Base-by-base conservation (phyloP, 164 flowering plant species). In the Vitis rupestris region DNA sequence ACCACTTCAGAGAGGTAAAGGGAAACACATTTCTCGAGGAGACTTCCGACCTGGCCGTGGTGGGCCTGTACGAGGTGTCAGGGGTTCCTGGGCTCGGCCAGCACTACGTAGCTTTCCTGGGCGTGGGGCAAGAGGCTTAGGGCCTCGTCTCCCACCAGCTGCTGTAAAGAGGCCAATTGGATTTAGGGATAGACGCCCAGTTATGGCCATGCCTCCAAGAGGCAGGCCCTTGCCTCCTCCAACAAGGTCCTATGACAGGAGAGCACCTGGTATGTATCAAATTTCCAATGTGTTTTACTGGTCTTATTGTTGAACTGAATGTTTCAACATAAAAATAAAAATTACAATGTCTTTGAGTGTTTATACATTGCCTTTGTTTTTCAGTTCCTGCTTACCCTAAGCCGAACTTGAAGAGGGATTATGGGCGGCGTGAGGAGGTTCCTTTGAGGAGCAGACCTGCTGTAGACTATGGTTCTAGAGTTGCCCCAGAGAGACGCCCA, bases 1-100 rank as follows among this genome's bases (percentile, higher is more conserved):
- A 69, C 99, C 99, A 14, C 91, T 89, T 78, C 95, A 88, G 63
- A 85, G 84, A 72, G 88, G 93, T 61, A 86, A 87, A 78, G 95
- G 91, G 17, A 95, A 82, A 77, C 84, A 82, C 71, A 72, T 12
- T 50, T 10, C 78, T 37, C 91, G 85, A 51, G 89, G 80, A 10
- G 93, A 90, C 62, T 77, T 31, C 50, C 70, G 85, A 12, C 49
- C 74, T 80, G 83, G 80, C 0, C 87, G 82, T 54, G 87, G 77
- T 54, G 87, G 77, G 11, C 17, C 75, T 70, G 62, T 76, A 27
- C 83, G 83, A 58, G 68, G 76, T 70, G 71, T 47, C 2, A 78
- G 92, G 78, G 86, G 85, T 63, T 79, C 98, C 0, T 90, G 93
- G 93, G 71, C 75, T 59, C 87, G 80, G 51, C 81, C 94, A 54